Evolutionary conservation across 108 stramenopile genomes (phyloP).

Genomic region (Conticribra guillardii): DNA sequence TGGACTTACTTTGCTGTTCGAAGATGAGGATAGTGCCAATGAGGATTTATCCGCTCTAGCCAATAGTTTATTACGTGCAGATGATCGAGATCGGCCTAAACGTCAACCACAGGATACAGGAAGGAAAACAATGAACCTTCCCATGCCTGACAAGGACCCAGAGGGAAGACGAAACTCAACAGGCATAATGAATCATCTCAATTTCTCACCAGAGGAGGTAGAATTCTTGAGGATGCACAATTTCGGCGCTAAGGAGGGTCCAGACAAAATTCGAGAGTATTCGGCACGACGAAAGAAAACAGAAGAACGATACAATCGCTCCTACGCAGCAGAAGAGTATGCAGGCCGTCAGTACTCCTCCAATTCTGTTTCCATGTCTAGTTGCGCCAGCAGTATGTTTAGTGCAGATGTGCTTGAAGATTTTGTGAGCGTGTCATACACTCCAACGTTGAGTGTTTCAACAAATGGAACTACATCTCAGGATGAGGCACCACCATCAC

Average conservation of each 20-base stretch:
- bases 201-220: slow-evolving; percentile 5
- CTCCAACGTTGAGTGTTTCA: neutral
- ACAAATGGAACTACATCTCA: neutral
- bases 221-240: slow-evolving; percentile 24
- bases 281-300: slow-evolving; percentile 23
- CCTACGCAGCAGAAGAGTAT: neutral
- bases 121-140: neutral
- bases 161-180: slow-evolving; percentile 17
- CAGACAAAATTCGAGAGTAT: slow-evolving; percentile 26
- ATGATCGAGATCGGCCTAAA: slow-evolving; percentile 22
- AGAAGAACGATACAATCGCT: slow-evolving; percentile 8
- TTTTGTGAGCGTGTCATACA: neutral
- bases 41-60: slow-evolving; percentile 15
- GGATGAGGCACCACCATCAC: slow-evolving; percentile 12
- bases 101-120: slow-evolving; percentile 4
- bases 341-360: neutral
- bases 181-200: neutral
- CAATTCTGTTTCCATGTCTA: neutral
- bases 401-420: slow-evolving; percentile 37
- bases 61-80: slow-evolving; percentile 11
- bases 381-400: slow-evolving; percentile 33
- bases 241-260: neutral
- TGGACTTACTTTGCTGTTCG: slow-evolving; percentile 8
- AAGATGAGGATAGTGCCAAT: slow-evolving; percentile 18
- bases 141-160: slow-evolving; percentile 1